Evolutionary conservation across 805 yeast genomes (phyloP).

Genomic region (Candida berthetii): DNA sequence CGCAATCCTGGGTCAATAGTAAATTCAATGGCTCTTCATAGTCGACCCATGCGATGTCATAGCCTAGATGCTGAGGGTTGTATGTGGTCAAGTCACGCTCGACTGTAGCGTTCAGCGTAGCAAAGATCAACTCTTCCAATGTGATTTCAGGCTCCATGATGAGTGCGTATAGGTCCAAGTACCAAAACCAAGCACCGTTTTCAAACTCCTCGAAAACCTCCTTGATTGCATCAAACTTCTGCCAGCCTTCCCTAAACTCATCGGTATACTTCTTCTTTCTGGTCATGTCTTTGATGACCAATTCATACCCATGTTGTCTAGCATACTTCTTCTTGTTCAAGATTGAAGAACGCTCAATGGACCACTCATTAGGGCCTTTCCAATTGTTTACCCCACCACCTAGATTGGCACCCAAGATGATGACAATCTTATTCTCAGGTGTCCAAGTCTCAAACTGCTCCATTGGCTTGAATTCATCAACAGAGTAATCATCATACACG

Average conservation of each 20-base stretch:
- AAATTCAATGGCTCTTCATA: slow-evolving; percentile 29
- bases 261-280: slow-evolving; percentile 41
- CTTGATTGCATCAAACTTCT: slow-evolving; percentile 30
- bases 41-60: slow-evolving; percentile 23
- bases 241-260: slow-evolving; percentile 43
- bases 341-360: slow-evolving; percentile 41
- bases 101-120: slow-evolving; percentile 20
- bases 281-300: slow-evolving; percentile 38
- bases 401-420: slow-evolving; percentile 32
- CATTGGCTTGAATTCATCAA: slow-evolving; percentile 3
- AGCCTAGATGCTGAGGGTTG: slow-evolving; percentile 27
- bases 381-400: slow-evolving; percentile 34
- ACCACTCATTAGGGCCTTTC: slow-evolving; percentile 34
- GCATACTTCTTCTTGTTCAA: slow-evolving; percentile 42
- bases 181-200: slow-evolving; percentile 34
- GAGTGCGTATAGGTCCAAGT: slow-evolving; percentile 31
- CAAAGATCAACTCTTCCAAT: slow-evolving; percentile 28
- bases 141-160: slow-evolving; percentile 33
- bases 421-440: slow-evolving; percentile 23
- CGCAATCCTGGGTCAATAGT: slow-evolving; percentile 33
- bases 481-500: slow-evolving; percentile 9
- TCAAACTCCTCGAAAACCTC: slow-evolving; percentile 27
- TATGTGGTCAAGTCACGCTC: slow-evolving; percentile 26
- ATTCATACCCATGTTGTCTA: slow-evolving; percentile 40
- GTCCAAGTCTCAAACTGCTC: not conserved